Evolutionary conservation across 352 stramenopile species (phyloP).

Genomic region (Thalassiosira livingstoniorum): DNA sequence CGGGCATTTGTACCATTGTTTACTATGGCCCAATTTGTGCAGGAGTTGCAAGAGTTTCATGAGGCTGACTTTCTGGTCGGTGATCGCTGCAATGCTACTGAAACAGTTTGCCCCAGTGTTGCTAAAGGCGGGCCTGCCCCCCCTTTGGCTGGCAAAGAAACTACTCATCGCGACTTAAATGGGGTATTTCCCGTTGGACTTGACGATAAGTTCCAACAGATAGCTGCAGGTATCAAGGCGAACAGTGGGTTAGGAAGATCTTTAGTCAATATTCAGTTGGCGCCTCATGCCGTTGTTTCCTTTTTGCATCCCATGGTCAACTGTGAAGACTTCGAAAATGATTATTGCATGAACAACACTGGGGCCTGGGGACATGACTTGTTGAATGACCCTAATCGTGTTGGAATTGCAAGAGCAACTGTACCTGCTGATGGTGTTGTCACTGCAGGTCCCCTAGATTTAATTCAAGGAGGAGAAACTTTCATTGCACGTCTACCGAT

Average conservation of each 20-base stretch:
- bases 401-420: conserved; percentile 33
- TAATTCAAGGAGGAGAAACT: conserved; percentile 50
- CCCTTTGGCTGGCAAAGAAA: conserved; percentile 23
- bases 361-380: conserved; percentile 44
- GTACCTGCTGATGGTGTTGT: conserved; percentile 40
- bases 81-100: conserved; percentile 19
- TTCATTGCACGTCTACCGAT: conserved; percentile 63
- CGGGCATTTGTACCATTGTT: conserved; percentile 50
- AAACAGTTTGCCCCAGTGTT: conserved; percentile 8
- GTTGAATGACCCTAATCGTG: conserved; percentile 43
- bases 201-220: conserved; percentile 35
- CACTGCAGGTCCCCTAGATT: conserved; percentile 40
- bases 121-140: conserved; percentile 27
- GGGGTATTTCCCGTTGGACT: conserved; percentile 17
- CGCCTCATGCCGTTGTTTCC: conserved; percentile 35
- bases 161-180: conserved; percentile 38
- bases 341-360: conserved; percentile 48
- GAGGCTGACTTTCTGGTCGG: conserved; percentile 22
- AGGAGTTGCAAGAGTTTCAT: conserved; percentile 35
- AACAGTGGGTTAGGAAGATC: conserved; percentile 35
- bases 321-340: conserved; percentile 43
- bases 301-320: conserved; percentile 48
- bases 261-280: conserved; percentile 45
- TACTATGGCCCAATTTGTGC: conserved; percentile 41
- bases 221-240: conserved; percentile 34